A percentile compares a stretch with the other conserved stretches of the same genome.
phyloP scores from a whole-genome alignment of 495 filamentous ascomycete genomes.

The Podospora sp. region DNA sequence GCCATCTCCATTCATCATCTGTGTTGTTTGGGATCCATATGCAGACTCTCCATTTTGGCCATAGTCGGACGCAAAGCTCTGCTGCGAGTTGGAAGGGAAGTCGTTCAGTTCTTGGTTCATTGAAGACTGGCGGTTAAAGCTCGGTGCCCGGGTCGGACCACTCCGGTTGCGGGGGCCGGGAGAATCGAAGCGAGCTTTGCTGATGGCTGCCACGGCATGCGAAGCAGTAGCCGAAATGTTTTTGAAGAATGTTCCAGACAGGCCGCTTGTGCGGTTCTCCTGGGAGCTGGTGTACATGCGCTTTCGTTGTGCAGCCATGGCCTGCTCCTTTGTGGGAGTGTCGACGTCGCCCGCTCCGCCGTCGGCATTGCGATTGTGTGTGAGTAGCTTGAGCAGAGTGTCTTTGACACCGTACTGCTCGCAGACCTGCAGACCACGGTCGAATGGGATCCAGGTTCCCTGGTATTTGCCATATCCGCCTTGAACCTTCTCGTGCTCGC shows the following conservation, averaged over 20 bases:
- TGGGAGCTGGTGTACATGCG: slow-evolving; percentile 74
- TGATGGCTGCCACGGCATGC: slow-evolving; percentile 90
- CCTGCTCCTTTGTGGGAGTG: slow-evolving; percentile 98
- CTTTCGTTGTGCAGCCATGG: slow-evolving; percentile 96
- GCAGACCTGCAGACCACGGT: slow-evolving; percentile 87
- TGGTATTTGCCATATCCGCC: slow-evolving; percentile 99
- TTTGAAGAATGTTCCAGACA: slow-evolving; percentile 87
- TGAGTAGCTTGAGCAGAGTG: slow-evolving; percentile 77
- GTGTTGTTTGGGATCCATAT: slow-evolving; percentile 43
- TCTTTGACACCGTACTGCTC: slow-evolving; percentile 93
- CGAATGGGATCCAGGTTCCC: slow-evolving; percentile 95
- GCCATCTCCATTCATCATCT: slow-evolving; percentile 53
- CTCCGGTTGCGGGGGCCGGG: slow-evolving; percentile 66
- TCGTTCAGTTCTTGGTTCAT: slow-evolving; percentile 60
- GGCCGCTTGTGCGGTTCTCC: slow-evolving; percentile 65
- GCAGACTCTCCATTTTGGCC: slow-evolving; percentile 51
- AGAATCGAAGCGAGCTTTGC: slow-evolving; percentile 91
- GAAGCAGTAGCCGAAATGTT: slow-evolving; percentile 93
- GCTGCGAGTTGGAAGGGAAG: slow-evolving; percentile 51
- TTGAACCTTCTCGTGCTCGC: slow-evolving; percentile 97
- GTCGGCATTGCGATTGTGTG: slow-evolving; percentile 83
- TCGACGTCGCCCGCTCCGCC: slow-evolving; percentile 69
- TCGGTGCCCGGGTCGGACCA: slow-evolving; percentile 50
- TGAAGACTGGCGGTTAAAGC: slow-evolving; percentile 57
- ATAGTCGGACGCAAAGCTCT: slow-evolving; percentile 51